These are phyloP conservation scores for Acorus calamus DNA, from an alignment of 106 monocot genomes.

Conservation along the genomic window DNA sequence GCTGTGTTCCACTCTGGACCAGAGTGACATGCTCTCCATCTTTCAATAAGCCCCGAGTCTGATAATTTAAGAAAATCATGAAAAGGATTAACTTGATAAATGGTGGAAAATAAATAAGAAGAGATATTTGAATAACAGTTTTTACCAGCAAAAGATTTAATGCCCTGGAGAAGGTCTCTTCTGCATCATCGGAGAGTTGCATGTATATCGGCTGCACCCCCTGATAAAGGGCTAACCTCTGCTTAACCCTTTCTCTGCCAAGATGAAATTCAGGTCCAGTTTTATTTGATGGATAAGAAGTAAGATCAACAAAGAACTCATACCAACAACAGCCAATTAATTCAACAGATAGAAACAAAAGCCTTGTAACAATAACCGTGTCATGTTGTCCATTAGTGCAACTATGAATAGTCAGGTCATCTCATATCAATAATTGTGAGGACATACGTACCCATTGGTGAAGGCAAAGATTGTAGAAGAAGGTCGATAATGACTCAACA, in stretches of 20 bases:
- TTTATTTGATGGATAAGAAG: not conserved
- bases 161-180: constrained; percentile 86
- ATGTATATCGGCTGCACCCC: constrained; percentile 68
- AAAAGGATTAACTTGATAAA: not conserved
- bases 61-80: not conserved
- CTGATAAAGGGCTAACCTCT: constrained; percentile 83
- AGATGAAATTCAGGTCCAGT: not conserved
- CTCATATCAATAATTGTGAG: not conserved
- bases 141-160: constrained; percentile 61
- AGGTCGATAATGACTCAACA: constrained; percentile 82
- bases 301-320: too few relatives aligned
- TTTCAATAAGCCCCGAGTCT: constrained; percentile 42
- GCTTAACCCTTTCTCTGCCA: constrained; percentile 74
- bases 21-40: constrained; percentile 70
- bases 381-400: too few relatives aligned
- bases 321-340: too few relatives aligned
- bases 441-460: constrained; percentile 61
- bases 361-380: too few relatives aligned
- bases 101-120: too few relatives aligned
- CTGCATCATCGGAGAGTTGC: constrained; percentile 72
- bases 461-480: constrained; percentile 75
- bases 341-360: too few relatives aligned
- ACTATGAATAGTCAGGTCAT: not conserved
- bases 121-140: not conserved
- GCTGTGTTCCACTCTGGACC: constrained; percentile 70